A percentile compares a stretch with the other conserved stretches of the same genome.
These are phyloP conservation scores for Pyrenochaeta sp. DNA, from an alignment of 2,329 filamentous ascomycete genomes.

Conservation along the genomic window DNA sequence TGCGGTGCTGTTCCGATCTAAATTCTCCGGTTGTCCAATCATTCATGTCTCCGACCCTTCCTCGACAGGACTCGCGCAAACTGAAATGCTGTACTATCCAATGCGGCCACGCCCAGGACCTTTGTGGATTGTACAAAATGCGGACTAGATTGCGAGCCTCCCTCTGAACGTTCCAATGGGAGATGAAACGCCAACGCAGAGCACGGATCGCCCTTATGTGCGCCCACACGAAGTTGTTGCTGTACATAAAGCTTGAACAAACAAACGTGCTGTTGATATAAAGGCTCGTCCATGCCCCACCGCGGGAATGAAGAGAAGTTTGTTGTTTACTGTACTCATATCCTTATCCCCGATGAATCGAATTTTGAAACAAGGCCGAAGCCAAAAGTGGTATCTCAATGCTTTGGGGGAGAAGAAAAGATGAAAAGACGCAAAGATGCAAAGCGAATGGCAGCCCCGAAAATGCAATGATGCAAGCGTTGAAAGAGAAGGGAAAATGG, in stretches of 20 bases:
- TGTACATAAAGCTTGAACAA: conserved; percentile 1
- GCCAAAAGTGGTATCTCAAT: conserved; percentile 2
- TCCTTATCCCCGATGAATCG: background rate
- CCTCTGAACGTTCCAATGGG: background rate
- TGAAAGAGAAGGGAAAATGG: background rate
- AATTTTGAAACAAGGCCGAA: background rate
- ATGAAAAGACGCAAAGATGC: background rate
- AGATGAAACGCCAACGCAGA: conserved; percentile 17
- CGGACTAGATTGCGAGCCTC: background rate
- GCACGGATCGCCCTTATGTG: conserved; percentile 8
- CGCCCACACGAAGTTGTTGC: background rate
- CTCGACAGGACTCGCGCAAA: background rate
- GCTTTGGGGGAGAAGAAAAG: background rate
- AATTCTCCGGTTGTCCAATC: conserved; percentile 1
- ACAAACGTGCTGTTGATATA: background rate
- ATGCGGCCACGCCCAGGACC: background rate
- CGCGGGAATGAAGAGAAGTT: background rate
- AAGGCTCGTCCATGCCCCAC: background rate
- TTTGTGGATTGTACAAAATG: background rate
- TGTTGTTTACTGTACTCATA: background rate
- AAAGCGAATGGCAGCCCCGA: conserved; percentile 3
- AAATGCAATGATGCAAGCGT: conserved; percentile 6
- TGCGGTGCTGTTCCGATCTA: background rate
- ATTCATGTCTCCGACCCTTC: background rate
- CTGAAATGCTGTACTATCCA: too few relatives aligned